A percentile compares a stretch with the other conserved stretches of the same genome.
Evolutionary conservation across 1,139 yeast species (phyloP).

Genomic region (Kurtzmaniella quercitrusa): DNA sequence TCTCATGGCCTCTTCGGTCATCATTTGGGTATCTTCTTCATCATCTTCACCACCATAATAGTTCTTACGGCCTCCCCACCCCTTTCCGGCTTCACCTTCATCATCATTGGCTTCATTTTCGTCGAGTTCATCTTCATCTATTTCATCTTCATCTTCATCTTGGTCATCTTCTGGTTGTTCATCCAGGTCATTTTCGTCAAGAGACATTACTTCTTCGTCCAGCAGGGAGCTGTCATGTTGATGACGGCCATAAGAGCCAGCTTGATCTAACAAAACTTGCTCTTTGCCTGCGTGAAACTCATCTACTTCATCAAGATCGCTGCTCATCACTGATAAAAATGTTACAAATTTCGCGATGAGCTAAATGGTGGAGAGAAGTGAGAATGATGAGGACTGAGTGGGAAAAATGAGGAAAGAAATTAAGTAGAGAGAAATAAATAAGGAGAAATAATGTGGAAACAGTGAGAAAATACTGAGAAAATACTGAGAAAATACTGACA

Average conservation of each 20-base stretch:
- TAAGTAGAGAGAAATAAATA: background rate
- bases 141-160: constrained; percentile 33
- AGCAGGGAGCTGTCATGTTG: constrained; percentile 30
- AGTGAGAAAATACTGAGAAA: background rate
- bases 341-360: background rate
- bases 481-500: background rate
- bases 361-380: background rate
- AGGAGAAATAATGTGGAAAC: background rate
- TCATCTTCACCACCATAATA: constrained; percentile 80
- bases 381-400: background rate
- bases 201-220: constrained; percentile 27
- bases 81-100: constrained; percentile 48
- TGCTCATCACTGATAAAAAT: background rate
- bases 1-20: constrained; percentile 85
- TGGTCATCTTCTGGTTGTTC: constrained; percentile 25
- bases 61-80: constrained; percentile 80
- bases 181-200: constrained; percentile 23
- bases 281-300: constrained; percentile 66
- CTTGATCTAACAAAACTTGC: constrained; percentile 54
- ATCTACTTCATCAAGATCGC: constrained; percentile 65
- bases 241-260: constrained; percentile 40
- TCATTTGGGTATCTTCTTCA: constrained; percentile 72
- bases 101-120: constrained; percentile 46
- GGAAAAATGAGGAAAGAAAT: background rate
- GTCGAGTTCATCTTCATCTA: constrained; percentile 24